Evolutionary conservation across 441 rosid species (phyloP), one percentile per base, ranked within the genome.

Genomic region (Raphanus hybrid): DNA sequence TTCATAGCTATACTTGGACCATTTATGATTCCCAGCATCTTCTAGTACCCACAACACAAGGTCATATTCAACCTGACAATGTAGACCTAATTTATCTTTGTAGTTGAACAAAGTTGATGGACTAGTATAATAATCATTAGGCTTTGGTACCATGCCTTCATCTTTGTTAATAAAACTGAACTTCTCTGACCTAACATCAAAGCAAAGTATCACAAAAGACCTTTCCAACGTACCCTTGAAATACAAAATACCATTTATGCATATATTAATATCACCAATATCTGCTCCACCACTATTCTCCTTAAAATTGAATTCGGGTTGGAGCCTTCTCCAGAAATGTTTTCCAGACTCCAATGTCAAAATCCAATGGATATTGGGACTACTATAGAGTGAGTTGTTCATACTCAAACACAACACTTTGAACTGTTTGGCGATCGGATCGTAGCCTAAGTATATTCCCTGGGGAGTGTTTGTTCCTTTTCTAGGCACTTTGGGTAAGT

Each of bases 171-270:
- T 48, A 48, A 48, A 48, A 5, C 55, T 1, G 8, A 43, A 66
- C 54, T 52, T 52, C 58, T 5, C 58, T 5, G 58, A 52, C 10
- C 58, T 6, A 52, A 52, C 23, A 15, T 52, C 3, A 16, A 52
- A 52, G 1, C 58, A 52, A 52, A 52, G 10, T 12, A 75, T 58
- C 32, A 0, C 4, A 41, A 0, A 5, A 35, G 3, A 5, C 3
- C 0, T 0, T 26, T 0, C 1, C 0, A 8, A 14, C 5, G 0
- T 0, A 37, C 3, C 11, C 2, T 0, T 0, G 9, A 41, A 39
- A 58, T 74, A 74, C 50, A 74, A 74, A 66, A 67, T 58, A 27
- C 72, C 72, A 58, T 67, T 58, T 58, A 67, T 74, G 72, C 78
- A 74, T 26, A 74, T 2, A 26, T 1, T 14, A 65, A 27, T 29